Percentiles rank a stretch among this genome's conserved stretches.
Conservation (phyloP, 1,284 basidiomycete genomes). For the Testicularia cyperi region DNA sequence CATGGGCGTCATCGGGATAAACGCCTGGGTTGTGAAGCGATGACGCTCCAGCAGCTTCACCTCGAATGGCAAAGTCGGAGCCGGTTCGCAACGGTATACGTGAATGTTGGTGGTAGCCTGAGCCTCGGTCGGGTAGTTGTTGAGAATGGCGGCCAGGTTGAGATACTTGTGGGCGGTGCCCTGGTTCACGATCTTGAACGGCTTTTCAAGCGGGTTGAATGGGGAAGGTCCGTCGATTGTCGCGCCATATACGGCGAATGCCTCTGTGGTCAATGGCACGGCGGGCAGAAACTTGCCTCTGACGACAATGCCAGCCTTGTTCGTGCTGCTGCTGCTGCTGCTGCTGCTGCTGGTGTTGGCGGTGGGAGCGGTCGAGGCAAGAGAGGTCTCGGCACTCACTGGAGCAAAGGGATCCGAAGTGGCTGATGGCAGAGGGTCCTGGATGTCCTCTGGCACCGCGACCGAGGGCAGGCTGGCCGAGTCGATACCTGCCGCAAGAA, state of each 20-base stretch:
- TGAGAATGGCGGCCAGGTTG: conserved; percentile 28
- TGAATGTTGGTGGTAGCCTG: conserved; percentile 44
- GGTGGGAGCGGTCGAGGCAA: conserved; percentile 5
- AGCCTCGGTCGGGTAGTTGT: conserved; percentile 28
- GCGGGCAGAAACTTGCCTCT: conserved; percentile 12
- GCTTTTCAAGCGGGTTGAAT: conserved; percentile 1
- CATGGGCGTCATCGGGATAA: conserved; percentile 41
- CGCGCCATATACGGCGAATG: conserved; percentile 45
- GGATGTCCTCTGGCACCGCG: conserved; percentile 43
- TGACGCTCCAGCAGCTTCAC: conserved; percentile 53
- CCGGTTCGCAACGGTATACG: conserved; percentile 46
- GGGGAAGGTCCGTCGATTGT: conserved; percentile 40
- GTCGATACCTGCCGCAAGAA: conserved; percentile 16
- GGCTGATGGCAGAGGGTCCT: conserved; percentile 33
- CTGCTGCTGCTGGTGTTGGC: background rate
- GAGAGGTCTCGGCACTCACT: conserved; percentile 20
- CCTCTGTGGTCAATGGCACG: conserved; percentile 20
- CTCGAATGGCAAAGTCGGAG: conserved; percentile 22
- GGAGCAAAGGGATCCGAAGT: conserved; percentile 25
- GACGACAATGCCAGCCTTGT: conserved; percentile 11
- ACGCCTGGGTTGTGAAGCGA: conserved; percentile 50
- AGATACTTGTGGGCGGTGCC: conserved; percentile 51
- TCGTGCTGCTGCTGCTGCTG: background rate
- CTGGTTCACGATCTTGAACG: conserved; percentile 51
- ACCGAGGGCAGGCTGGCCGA: conserved; percentile 14